A percentile compares a stretch with the other conserved stretches of the same genome.
Conservation (phyloP, 2,329 filamentous ascomycete species). For the Oidium heveae region DNA sequence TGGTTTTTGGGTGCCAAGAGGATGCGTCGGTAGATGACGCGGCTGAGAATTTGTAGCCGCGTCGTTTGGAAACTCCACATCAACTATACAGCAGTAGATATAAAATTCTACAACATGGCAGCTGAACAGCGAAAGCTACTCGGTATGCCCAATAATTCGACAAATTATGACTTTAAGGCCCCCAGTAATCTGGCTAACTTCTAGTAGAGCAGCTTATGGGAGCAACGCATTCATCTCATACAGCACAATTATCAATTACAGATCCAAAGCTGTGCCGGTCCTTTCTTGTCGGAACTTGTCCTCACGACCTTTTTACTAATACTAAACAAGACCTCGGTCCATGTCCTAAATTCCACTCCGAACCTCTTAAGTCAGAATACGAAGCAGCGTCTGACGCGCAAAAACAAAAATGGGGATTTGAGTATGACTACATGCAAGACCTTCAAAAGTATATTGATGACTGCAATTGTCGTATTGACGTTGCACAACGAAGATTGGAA, state of each 20-base stretch:
- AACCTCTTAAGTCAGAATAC: slow-evolving; percentile 74
- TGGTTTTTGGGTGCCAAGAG: slow-evolving; percentile 16
- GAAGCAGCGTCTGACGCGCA: slow-evolving; percentile 46
- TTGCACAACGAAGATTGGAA: slow-evolving; percentile 69
- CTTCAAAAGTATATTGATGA: slow-evolving; percentile 93
- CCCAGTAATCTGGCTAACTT: slow-evolving; percentile 3
- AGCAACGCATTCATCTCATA: slow-evolving; percentile 44
- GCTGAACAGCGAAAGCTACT: slow-evolving; percentile 96
- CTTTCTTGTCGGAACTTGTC: slow-evolving; percentile 79
- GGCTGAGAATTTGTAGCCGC: too few relatives aligned
- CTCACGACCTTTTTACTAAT: slow-evolving; percentile 97
- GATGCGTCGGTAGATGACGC: slow-evolving; percentile 7
- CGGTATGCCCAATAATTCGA: slow-evolving; percentile 20
- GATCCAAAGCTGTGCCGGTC: slow-evolving; percentile 89
- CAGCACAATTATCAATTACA: slow-evolving; percentile 62
- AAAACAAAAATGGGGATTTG: slow-evolving; percentile 48
- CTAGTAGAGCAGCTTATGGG: slow-evolving; percentile 70
- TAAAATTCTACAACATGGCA: slow-evolving; percentile 33
- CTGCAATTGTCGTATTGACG: slow-evolving; percentile 82
- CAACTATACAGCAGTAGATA: too few relatives aligned
- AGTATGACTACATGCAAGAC: slow-evolving; percentile 90
- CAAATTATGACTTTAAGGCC: not conserved
- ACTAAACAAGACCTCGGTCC: slow-evolving; percentile 91
- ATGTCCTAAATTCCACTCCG: slow-evolving; percentile 71
- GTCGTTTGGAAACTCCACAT: too few relatives aligned